Conservation (phyloP, 2,329 filamentous ascomycete genomes). For the Laburnicola sp. region DNA sequence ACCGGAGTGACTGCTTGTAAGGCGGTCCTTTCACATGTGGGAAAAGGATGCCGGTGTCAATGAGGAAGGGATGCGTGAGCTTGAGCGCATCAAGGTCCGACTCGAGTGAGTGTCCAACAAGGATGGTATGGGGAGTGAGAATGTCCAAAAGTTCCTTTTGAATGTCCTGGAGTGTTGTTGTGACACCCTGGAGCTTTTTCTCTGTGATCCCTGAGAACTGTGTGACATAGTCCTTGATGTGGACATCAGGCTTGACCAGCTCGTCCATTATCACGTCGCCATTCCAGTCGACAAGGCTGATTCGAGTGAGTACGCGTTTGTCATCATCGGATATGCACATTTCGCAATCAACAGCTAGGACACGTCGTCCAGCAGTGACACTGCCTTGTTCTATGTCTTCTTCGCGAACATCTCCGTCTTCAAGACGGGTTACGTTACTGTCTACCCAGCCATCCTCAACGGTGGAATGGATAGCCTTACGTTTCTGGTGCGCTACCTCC, state of each 20-base stretch:
- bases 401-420: slow-evolving; percentile 70
- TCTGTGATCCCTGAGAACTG: slow-evolving; percentile 87
- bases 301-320: slow-evolving; percentile 80
- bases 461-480: slow-evolving; percentile 55
- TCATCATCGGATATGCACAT: slow-evolving; percentile 89
- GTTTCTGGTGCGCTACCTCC: slow-evolving; percentile 56
- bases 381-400: slow-evolving; percentile 76
- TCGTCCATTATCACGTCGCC: slow-evolving; percentile 82
- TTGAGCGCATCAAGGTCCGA: slow-evolving; percentile 82
- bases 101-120: slow-evolving; percentile 80
- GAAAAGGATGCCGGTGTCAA: slow-evolving; percentile 88
- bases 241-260: slow-evolving; percentile 83
- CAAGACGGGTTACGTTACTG: slow-evolving; percentile 67
- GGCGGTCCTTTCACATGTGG: slow-evolving; percentile 89
- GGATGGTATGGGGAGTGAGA: slow-evolving; percentile 70
- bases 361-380: slow-evolving; percentile 75
- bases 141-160: slow-evolving; percentile 75
- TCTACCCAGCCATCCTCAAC: slow-evolving; percentile 76
- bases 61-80: slow-evolving; percentile 86
- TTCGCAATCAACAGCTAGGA: slow-evolving; percentile 90
- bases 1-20: slow-evolving; percentile 88
- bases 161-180: slow-evolving; percentile 80
- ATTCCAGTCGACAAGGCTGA: slow-evolving; percentile 86
- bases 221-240: slow-evolving; percentile 92
- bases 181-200: slow-evolving; percentile 78